Base-by-base conservation (phyloP, 768 basidiomycete genomes). In the Auriscalpium orientale region DNA sequence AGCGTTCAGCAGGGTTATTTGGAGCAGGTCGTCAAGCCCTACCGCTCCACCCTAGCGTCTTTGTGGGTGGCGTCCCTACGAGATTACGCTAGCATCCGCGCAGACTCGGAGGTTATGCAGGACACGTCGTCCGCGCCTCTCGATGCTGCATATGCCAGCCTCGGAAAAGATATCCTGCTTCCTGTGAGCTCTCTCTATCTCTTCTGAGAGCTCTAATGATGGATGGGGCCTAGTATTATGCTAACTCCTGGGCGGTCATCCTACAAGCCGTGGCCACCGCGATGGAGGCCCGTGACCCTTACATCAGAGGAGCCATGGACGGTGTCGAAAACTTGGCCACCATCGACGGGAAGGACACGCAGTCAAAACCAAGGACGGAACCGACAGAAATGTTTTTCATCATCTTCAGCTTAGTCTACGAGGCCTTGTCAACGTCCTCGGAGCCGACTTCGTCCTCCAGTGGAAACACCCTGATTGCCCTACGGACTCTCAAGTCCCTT, bases 351-450 rank as follows among this genome's bases (percentile, higher is more conserved):
- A 68, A 65, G 6, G 63, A 64, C 8, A 35, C 53, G 21, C 56
- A 51, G 12, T 56, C 57, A 4, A 66, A 70, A 15, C 70, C 78
- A 5, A 65, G 71, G 8, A 72, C 77, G 13, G 89, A 91, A 56
- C 89, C 92, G 2, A 78, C 86, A 0, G 77, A 83, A 11, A 84
- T 91, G 70, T 99, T 98, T 73, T 93, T 86, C 71, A 79, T 91
- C 11, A 67, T 97, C 5, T 98, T 95, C 66, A 95, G 95, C 11
- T 80, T 98, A n/a, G 85, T 95, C 0, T 99, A 89, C 62, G 95
- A 98, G 67, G 85, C 90, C 0, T 73, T 98, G 8, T 81, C 82
- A 0, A 76, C 80, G 0, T 79, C 87, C 54, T 74, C 82, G 0
- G 77, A 79, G 5, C 68, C 74, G 2, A 61, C 70, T 0, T 66